phyloP scores from a whole-genome alignment of 1,284 basidiomycete species.

The Fomitopsis betulina region DNA sequence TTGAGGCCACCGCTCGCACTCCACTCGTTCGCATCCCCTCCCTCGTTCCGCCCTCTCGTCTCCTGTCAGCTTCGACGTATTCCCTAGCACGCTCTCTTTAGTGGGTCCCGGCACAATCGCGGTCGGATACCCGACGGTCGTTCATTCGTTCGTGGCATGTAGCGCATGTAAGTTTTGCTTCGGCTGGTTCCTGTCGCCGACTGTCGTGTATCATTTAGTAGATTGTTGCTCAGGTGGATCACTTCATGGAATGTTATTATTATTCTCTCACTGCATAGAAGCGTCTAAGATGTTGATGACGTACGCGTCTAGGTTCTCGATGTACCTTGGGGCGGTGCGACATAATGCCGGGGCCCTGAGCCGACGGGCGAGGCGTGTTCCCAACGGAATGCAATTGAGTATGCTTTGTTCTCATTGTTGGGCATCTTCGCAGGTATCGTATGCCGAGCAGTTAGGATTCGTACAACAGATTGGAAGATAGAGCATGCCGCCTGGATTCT shows the following conservation, averaged over 20 bases:
- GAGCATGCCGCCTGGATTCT: too few species aligned
- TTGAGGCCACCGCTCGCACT: conserved; percentile 4
- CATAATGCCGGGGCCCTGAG: too few species aligned
- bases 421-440: too few species aligned
- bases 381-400: too few species aligned
- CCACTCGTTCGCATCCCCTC: conserved; percentile 4
- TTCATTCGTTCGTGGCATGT: conserved; percentile 7
- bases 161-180: conserved; percentile 9
- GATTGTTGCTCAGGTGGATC: conserved; percentile 23
- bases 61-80: not conserved
- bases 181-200: conserved; percentile 13
- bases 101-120: conserved; percentile 3
- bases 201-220: conserved; percentile 25
- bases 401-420: too few species aligned
- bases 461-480: too few species aligned
- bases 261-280: conserved; percentile 9
- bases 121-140: conserved; percentile 6
- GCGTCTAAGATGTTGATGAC: too few species aligned
- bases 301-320: too few species aligned
- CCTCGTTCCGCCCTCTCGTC: conserved; percentile 1
- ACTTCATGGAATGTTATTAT: conserved; percentile 24
- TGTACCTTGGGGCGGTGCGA: too few species aligned
- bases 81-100: conserved; percentile 3
- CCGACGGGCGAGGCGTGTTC: too few species aligned
- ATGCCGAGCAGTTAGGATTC: too few species aligned